Base-by-base conservation (phyloP, 805 yeast genomes). In the Wickerhamiella azymoides region DNA sequence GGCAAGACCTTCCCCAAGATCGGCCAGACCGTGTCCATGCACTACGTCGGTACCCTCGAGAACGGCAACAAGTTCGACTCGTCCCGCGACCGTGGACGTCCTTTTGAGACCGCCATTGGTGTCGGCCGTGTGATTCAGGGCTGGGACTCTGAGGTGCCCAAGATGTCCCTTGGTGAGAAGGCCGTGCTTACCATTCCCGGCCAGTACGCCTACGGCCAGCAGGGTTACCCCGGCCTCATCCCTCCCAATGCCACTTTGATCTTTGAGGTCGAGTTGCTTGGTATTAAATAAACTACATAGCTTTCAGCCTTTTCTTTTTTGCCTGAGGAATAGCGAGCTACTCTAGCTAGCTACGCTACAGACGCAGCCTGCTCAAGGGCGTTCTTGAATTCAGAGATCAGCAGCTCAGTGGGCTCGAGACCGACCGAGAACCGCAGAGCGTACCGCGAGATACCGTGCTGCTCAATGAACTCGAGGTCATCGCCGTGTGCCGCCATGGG, bases 61-160 rank as follows among this genome's bases (percentile, higher is more conserved):
- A 83, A 84, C 66, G 97, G 97, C 59, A 85, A 84, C 72, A 84
- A 84, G 69, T 89, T 89, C 63, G 97, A 89, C 67, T 84, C 96
- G 45, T 86, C 96, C 47, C 75, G 86, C 57, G 94, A 85, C 73
- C 80, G 96, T 70, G 92, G 92, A 61, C 77, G 81, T 66, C 96
- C 97, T 54, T 89, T 89, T 79, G 89, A 84, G 66, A 82, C 94
- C 65, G 69, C 71, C 67, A 84, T 89, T 62, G 96, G 97, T 65
- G 94, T 84, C 54, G 96, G 96, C 54, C 94, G 82, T 69, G 96
- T 89, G 55, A 89, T 89, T 69, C 77, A 78, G 62, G 97, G 96
- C 55, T 89, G 96, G 96, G 96, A 88, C 61, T 83, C 77, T 60
- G 94, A 88, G 51, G 84, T 86, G 63, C 95, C 96, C 47, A 78